Evolutionary conservation across 805 yeast genomes (phyloP).

Genomic region (Yarrowia bubula): DNA sequence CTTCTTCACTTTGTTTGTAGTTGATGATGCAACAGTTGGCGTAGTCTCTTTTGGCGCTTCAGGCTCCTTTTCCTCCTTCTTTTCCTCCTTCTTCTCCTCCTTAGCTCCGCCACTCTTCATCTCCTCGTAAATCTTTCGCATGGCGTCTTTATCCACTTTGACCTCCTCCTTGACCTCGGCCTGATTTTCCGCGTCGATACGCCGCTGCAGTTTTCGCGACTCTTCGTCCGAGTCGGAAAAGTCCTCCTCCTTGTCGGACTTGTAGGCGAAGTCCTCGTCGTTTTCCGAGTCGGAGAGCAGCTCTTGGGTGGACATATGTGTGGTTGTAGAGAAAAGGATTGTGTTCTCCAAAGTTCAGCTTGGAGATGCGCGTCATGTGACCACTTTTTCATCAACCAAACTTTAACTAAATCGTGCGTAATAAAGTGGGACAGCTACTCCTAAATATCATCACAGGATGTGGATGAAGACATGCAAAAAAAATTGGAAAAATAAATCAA

Average conservation of each 20-base stretch:
- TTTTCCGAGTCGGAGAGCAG: conserved; percentile 26
- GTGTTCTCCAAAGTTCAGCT: conserved; percentile 1
- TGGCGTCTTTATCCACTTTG: conserved; percentile 15
- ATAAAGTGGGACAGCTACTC: too few relatives aligned
- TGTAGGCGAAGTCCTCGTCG: conserved; percentile 24
- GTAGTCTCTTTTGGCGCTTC: not conserved
- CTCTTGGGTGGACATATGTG: conserved; percentile 2
- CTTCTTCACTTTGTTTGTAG: conserved; percentile 16
- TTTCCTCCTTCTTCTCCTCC: not conserved
- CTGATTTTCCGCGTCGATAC: conserved; percentile 5
- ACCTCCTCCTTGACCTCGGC: conserved; percentile 3
- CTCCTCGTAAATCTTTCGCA: conserved; percentile 18
- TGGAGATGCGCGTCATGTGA: conserved; percentile 2
- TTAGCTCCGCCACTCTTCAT: conserved; percentile 8
- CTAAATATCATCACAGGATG: too few relatives aligned
- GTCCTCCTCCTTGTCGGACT: conserved; percentile 26
- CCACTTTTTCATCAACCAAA: not conserved
- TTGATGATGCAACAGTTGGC: not conserved
- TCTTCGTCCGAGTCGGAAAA: conserved; percentile 26
- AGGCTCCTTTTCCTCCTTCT: not conserved
- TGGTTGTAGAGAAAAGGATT: not conserved
- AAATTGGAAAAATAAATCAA: too few relatives aligned
- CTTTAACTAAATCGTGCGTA: not conserved
- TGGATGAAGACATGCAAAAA: too few relatives aligned
- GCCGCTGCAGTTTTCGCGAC: conserved; percentile 17